Base-by-base conservation (phyloP, 352 stramenopile genomes). In the Globisporangium iwayamae region DNA sequence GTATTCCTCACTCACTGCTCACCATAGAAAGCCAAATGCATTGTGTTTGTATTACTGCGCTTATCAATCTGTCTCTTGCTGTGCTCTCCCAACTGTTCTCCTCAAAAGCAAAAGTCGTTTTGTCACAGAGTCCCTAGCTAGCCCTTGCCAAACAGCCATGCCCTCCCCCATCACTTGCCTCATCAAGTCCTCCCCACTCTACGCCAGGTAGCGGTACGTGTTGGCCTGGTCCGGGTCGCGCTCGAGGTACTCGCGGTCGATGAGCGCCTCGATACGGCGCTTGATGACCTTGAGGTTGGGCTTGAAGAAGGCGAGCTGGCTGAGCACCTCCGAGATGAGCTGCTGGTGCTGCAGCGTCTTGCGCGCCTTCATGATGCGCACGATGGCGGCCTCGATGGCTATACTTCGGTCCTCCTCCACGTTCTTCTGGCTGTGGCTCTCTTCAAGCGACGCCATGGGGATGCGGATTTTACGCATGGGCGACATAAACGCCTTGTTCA, bases 281-380 rank as follows among this genome's bases (percentile, higher is more conserved):
- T 99, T 99, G 69, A 99, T 98, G 55, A 94, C 92, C 78, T 98
- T 98, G 52, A 98, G 85, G 66, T 99, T 98, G 13, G 98, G 97
- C 68, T 97, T 97, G 85, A 99, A 99, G 72, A 99, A 99, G 7
- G 91, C 83, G 39, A 99, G 83, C 71, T 99, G 97, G 39, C 81
- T 96, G 45, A 99, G 75, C 57, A 99, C 97, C 77, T 99, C 97
- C 41, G 97, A 98, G 50, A 99, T 91, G 13, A 99, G 87, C 73
- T 99, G 93, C 73, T 99, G 95, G 75, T 99, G 97, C 60, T 96
- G 83, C 60, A 99, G 79, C 36, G 94, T 98, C 78, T 99, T 99
- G 63, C 96, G 81, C 20, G 96, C 96, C 82, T 99, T 99, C 98
- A 99, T 99, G 80, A 99, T 99, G 74, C 98, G 94, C 46, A 99